Conservation (phyloP, 1,284 basidiomycete species). For the Moniliella sp. region DNA sequence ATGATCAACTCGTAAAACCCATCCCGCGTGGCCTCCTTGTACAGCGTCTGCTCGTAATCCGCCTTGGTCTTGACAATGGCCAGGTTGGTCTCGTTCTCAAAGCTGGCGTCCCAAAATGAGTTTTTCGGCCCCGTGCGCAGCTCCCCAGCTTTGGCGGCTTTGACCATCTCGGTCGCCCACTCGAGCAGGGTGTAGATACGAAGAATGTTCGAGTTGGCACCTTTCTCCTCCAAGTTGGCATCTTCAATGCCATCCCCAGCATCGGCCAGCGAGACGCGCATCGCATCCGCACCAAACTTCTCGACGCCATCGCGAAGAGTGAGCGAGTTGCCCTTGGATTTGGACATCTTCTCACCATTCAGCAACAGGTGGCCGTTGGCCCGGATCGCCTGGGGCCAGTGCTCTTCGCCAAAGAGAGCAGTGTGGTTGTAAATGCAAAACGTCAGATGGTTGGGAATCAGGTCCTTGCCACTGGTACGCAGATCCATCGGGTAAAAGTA, state of each 20-base stretch:
- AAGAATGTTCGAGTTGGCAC: conserved; percentile 88
- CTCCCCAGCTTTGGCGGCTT: too few species aligned
- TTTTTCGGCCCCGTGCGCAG: conserved; percentile 42
- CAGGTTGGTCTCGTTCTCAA: conserved; percentile 75
- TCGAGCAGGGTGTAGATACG: conserved; percentile 70
- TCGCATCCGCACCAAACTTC: conserved; percentile 77
- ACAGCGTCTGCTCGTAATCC: conserved; percentile 49
- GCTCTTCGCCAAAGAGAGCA: conserved; percentile 76
- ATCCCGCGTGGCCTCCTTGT: conserved; percentile 81
- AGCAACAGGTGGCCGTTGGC: conserved; percentile 91
- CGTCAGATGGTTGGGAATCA: conserved; percentile 85
- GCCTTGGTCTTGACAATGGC: conserved; percentile 55
- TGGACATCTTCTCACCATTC: conserved; percentile 97
- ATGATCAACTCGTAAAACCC: conserved; percentile 91
- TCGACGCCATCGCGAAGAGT: conserved; percentile 27
- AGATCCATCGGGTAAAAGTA: conserved; percentile 98
- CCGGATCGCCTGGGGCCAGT: conserved; percentile 77
- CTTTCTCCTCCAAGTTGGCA: conserved; percentile 95
- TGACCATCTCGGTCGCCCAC: conserved; percentile 65
- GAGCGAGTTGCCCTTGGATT: conserved; percentile 54
- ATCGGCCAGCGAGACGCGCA: conserved; percentile 74
- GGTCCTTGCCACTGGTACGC: conserved; percentile 93
- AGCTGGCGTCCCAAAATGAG: conserved; percentile 49
- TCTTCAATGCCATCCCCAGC: conserved; percentile 94
- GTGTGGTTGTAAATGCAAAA: conserved; percentile 86